Base-by-base conservation (phyloP, 805 yeast species). In the Candida suzukii region DNA sequence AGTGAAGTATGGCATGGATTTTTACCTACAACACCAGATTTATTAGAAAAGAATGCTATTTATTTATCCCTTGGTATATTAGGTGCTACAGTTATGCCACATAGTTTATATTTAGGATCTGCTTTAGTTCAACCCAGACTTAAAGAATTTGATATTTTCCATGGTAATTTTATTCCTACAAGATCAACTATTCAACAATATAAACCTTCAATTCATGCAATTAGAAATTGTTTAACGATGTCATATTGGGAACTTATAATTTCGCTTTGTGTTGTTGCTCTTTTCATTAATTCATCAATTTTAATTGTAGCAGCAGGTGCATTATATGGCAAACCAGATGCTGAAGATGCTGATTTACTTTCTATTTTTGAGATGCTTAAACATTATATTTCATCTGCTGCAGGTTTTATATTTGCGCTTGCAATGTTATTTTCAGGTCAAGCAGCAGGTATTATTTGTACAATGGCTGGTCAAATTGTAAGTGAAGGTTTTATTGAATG, bases 11-110 rank as follows among this genome's bases (percentile, higher is more conserved):
- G 75, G 38, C 61, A 65, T 48, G 95, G 95, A 0, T 85, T 82
- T 51, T 53, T 87, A 17, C 97, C 97, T 0, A 46, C 58, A 1
- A 71, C 78, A 11, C 61, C 56, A n/a, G 70, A 77, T 40, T 68
- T 78, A 41, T 61, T 67, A 22, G 79, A 78, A 50, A 76, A 73
- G 53, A 71, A 74, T 53, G 93, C 95, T 0, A 62, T 85, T 24
- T 88, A 80, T 54, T 64, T 87, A 18, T 77, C 91, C 20, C 68
- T 90, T 49, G 96, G 95, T 21, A 85, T 88, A 38, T 68, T 88
- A 41, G 96, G 96, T 20, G 96, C 96, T 11, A 88, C 96, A 0
- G 96, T 88, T 20, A 88, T 88, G 96, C 96, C 96, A 2, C 96
- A 88, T 56, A 80, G 90, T 1, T 65, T 88, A 38, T 87, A 83